Evolutionary conservation across 495 filamentous ascomycete species (phyloP), one percentile per base, ranked within the genome.

Genomic region (Penicillium manginii): DNA sequence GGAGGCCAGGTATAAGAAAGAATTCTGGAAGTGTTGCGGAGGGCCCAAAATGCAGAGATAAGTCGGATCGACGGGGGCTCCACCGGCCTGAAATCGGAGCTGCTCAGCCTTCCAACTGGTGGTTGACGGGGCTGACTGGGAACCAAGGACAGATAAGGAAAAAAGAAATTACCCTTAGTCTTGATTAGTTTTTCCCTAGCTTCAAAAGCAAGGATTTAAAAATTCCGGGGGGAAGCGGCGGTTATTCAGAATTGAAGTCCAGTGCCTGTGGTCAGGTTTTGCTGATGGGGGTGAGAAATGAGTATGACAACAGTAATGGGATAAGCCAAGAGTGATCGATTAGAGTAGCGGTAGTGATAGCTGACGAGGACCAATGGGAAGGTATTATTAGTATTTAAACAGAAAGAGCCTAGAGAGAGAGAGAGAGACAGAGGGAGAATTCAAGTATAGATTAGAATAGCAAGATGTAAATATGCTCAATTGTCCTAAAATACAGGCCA

Each of bases 1-100:
- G 53, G 58, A 63, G 61, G 52, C 8, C 46, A 51, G 49, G 33
- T 70, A 70, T 68, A 67, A 68, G 65, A 67, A 63, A 55, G 62
- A 60, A 64, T 47, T 58, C 58, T 55, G 60, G 54, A 61, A 53
- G 43, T 45, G 50, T 54, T 58, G 56, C 57, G 54, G 58, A 61
- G 52, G 39, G 15, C n/a, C 58, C 54, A 52, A 54, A 42, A 59
- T 60, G 50, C 48, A 57, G 55, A 60, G 52, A 64, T 60, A 67
- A 67, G 56, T 59, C 57, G 57, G 62, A 65, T 65, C 62, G 62
- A 65, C 62, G 47, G 54, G 54, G 46, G 57, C 19, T 57, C 53
- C 63, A 58, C 59, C 57, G 62, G 60, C 50, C 61, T 61, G 50
- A 59, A 63, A 67, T 60, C 58, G 61, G 62, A 67, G 19, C 18